A percentile compares a stretch with the other conserved stretches of the same genome.
These are phyloP conservation scores for Pyrus betulifolia DNA, from an alignment of 306 rosid species.

Conservation along the genomic window DNA sequence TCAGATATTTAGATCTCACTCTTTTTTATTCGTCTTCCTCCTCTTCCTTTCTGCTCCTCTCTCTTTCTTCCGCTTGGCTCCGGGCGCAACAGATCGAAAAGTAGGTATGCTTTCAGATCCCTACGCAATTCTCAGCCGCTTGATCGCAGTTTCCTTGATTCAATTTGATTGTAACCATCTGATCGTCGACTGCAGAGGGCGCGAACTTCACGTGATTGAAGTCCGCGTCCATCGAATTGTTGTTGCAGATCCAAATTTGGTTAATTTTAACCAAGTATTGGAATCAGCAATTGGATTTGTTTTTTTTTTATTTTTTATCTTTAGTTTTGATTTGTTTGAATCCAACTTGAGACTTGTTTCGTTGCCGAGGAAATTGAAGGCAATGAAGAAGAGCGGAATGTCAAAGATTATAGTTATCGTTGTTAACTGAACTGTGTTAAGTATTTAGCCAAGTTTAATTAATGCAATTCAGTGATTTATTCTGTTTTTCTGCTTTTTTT, in stretches of 20 bases:
- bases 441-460: conserved; percentile 18
- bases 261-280: neutral
- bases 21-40: neutral
- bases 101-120: conserved; percentile 39
- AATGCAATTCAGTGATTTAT: neutral
- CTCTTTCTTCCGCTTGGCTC: conserved; percentile 15
- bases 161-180: neutral
- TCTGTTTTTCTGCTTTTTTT: neutral
- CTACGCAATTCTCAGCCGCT: conserved; percentile 2
- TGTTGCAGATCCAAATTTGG: conserved; percentile 1
- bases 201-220: neutral
- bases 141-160: neutral
- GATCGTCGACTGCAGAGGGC: neutral
- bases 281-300: neutral
- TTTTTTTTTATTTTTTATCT: neutral
- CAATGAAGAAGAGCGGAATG: neutral
- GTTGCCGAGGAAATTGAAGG: conserved; percentile 13
- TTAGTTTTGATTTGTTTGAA: neutral
- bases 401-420: neutral
- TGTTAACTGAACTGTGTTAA: conserved; percentile 7
- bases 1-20: conserved; percentile 38
- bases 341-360: conserved; percentile 1
- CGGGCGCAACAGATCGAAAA: conserved; percentile 47
- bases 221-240: conserved; percentile 14
- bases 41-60: conserved; percentile 13